phyloP scores from a whole-genome alignment of 2,329 filamentous ascomycete species.

The Alternaria alternata region DNA sequence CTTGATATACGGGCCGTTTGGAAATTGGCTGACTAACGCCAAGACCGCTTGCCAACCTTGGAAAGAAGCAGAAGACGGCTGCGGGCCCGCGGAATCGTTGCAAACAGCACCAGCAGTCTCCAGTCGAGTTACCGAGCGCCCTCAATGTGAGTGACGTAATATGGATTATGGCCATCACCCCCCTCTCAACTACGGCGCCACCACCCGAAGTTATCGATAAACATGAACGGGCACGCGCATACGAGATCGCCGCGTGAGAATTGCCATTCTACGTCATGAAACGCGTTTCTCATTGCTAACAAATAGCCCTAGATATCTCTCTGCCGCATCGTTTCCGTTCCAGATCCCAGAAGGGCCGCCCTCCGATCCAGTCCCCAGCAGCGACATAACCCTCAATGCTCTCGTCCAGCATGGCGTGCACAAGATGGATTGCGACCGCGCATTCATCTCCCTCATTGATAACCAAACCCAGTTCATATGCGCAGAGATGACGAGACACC shows the following conservation, averaged over 20 bases:
- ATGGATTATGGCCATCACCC: not conserved
- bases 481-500: conserved; percentile 21
- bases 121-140: not conserved
- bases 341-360: conserved; percentile 14
- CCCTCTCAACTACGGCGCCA: not conserved
- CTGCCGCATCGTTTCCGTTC: conserved; percentile 23
- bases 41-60: not conserved
- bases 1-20: not conserved
- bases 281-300: not conserved
- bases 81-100: not conserved
- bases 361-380: conserved; percentile 15
- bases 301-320: conserved; percentile 12
- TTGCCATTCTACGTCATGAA: not conserved
- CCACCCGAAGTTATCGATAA: not conserved
- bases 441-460: conserved; percentile 24
- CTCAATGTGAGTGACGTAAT: not conserved
- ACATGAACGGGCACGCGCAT: conserved; percentile 15
- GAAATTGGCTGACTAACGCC: conserved; percentile 2
- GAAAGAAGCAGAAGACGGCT: not conserved
- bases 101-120: conserved; percentile 1
- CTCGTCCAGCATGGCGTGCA: conserved; percentile 21
- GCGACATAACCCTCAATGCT: conserved; percentile 21
- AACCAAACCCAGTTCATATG: conserved; percentile 20
- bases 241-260: conserved; percentile 18
- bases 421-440: conserved; percentile 20